These are phyloP conservation scores for Aspergillus panamensis DNA, from an alignment of 495 filamentous ascomycete species.

Conservation along the genomic window DNA sequence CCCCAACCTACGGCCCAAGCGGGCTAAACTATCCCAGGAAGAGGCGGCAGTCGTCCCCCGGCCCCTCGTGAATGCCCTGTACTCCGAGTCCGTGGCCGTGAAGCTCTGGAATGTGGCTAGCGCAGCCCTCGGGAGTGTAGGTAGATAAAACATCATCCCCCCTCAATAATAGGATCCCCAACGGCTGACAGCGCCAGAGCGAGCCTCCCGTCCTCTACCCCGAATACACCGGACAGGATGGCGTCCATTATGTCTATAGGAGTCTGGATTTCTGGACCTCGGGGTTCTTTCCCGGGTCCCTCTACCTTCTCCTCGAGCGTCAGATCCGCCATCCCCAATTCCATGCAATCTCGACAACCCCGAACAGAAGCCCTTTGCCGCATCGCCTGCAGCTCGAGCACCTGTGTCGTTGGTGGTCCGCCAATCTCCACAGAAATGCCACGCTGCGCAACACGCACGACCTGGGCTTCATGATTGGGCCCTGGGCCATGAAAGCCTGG, in stretches of 20 bases:
- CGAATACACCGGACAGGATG: constrained; percentile 29
- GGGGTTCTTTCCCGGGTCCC: constrained; percentile 38
- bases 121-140: constrained; percentile 17
- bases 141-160: neutral
- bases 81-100: constrained; percentile 26
- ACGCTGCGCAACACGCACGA: constrained; percentile 39
- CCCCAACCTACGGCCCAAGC: no score
- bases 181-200: neutral
- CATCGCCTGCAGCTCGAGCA: constrained; percentile 26
- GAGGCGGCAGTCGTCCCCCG: neutral
- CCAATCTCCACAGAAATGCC: constrained; percentile 34
- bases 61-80: constrained; percentile 18
- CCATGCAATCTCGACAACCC: neutral
- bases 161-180: neutral
- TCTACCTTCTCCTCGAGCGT: constrained; percentile 35
- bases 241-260: constrained; percentile 30
- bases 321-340: constrained; percentile 11
- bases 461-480: constrained; percentile 45
- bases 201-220: constrained; percentile 25
- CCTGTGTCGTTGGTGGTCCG: constrained; percentile 37
- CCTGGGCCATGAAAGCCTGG: constrained; percentile 37
- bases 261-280: constrained; percentile 35
- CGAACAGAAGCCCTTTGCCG: neutral
- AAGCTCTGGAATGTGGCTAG: constrained; percentile 35
- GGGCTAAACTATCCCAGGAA: neutral